phyloP scores from a whole-genome alignment of 495 filamentous ascomycete species.

The Aspergillus coremiiformis region DNA sequence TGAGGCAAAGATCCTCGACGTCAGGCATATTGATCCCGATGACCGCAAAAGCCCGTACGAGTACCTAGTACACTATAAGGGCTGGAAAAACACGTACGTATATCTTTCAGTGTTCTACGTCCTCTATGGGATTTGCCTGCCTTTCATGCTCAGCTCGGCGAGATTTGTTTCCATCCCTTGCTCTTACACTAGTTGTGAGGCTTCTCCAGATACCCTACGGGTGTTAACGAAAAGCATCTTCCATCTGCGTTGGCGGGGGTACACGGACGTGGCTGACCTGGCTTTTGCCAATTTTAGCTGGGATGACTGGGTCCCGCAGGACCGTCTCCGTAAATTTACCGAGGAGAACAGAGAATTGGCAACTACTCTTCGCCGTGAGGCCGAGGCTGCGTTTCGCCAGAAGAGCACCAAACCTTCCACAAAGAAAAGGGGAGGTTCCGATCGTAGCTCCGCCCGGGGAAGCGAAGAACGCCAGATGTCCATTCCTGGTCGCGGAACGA shows the following conservation, averaged over 20 bases:
- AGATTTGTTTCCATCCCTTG: not conserved
- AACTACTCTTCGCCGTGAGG: slow-evolving; percentile 37
- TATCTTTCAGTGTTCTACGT: not conserved
- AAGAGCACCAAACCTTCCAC: slow-evolving; percentile 36
- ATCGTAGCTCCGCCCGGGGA: slow-evolving; percentile 70
- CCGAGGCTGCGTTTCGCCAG: slow-evolving; percentile 32
- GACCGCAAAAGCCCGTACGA: slow-evolving; percentile 69
- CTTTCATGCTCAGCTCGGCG: not conserved
- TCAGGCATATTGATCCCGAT: slow-evolving; percentile 51
- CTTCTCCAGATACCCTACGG: not conserved
- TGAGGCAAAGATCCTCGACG: slow-evolving; percentile 88
- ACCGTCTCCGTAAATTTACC: slow-evolving; percentile 87
- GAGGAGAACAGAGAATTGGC: slow-evolving; percentile 90
- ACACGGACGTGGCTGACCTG: slow-evolving; percentile 13
- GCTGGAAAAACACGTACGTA: slow-evolving; percentile 93
- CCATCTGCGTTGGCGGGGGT: not conserved
- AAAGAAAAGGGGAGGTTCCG: slow-evolving; percentile 62
- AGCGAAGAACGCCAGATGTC: slow-evolving; percentile 79
- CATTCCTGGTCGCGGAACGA: slow-evolving; percentile 57
- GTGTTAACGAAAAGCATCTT: not conserved
- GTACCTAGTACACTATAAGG: slow-evolving; percentile 96
- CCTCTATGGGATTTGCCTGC: not conserved
- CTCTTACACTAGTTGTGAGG: not conserved
- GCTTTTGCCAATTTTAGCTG: slow-evolving; percentile 46
- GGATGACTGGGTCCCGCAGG: slow-evolving; percentile 97